phyloP scores from a whole-genome alignment of 106 monocot genomes.

The Agapanthus africanus region DNA sequence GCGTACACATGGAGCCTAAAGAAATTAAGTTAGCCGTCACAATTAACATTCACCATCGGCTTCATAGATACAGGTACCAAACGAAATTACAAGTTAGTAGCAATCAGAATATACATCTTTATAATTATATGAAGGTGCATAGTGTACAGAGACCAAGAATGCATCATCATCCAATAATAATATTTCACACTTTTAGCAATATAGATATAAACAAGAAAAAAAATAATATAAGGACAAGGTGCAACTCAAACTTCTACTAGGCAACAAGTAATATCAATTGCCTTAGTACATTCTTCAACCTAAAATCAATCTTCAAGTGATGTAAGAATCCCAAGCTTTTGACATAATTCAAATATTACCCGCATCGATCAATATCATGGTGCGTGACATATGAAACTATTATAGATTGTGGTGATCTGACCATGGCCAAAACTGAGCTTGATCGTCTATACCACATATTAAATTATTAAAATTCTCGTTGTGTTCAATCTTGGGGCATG shows the following conservation, averaged over 20 bases:
- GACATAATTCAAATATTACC: background rate
- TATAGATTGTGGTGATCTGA: conserved; percentile 69
- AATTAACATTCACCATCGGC: too few relatives aligned
- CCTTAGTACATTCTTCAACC: conserved; percentile 4
- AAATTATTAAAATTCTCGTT: conserved; percentile 58
- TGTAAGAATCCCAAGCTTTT: background rate
- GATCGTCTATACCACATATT: conserved; percentile 68
- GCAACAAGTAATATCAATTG: conserved; percentile 6
- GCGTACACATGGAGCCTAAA: too few relatives aligned
- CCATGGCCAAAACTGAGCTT: conserved; percentile 72
- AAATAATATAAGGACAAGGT: background rate
- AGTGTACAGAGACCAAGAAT: background rate
- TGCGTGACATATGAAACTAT: background rate
- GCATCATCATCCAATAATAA: conserved; percentile 3
- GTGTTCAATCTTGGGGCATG: conserved; percentile 38
- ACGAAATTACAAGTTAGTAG: background rate
- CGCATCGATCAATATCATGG: background rate
- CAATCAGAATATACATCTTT: too few relatives aligned
- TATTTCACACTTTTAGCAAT: conserved; percentile 12
- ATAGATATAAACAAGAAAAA: conserved; percentile 2
- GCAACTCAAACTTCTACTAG: conserved; percentile 8
- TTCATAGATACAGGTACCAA: too few relatives aligned
- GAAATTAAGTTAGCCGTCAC: too few relatives aligned
- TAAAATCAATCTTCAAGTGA: background rate
- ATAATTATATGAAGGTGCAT: background rate